A percentile compares a stretch with the other conserved stretches of the same genome.
Conservation (phyloP, 2,329 filamentous ascomycete genomes). For the Thelonectria olida region DNA sequence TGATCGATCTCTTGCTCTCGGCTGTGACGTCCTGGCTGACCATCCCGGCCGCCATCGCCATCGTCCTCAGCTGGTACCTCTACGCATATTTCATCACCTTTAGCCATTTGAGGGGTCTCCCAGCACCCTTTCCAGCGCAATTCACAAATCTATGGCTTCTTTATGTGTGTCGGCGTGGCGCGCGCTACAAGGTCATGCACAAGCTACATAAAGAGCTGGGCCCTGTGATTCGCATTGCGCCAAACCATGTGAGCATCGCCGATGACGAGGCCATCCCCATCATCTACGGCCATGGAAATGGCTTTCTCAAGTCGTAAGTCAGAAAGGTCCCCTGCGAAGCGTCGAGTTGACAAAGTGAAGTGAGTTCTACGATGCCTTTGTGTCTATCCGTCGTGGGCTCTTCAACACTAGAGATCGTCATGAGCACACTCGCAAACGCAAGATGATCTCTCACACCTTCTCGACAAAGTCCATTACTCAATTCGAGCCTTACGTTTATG, state of each 20-base stretch:
- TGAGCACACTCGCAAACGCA: conserved; percentile 19
- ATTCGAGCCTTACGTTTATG: conserved; percentile 21
- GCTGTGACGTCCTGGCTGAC: conserved; percentile 49
- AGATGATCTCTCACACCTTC: conserved; percentile 21
- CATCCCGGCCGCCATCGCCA: conserved; percentile 54
- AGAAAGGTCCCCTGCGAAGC: background rate
- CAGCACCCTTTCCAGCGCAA: conserved; percentile 15
- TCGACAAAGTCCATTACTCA: conserved; percentile 13
- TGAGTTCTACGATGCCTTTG: conserved; percentile 21
- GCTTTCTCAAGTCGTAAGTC: conserved; percentile 24
- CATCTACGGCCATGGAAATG: conserved; percentile 25
- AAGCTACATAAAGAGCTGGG: conserved; percentile 16
- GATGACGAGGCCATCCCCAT: conserved; percentile 16
- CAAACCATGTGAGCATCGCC: conserved; percentile 26
- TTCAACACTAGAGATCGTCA: conserved; percentile 21
- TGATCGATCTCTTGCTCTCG: conserved; percentile 47
- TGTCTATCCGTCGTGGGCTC: conserved; percentile 19
- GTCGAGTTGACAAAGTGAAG: background rate
- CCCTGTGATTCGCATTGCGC: conserved; percentile 18
- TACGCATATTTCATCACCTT: conserved; percentile 50
- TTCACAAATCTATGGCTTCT: conserved; percentile 26
- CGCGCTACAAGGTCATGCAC: conserved; percentile 21
- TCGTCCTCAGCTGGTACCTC: conserved; percentile 63
- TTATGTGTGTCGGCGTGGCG: conserved; percentile 2
- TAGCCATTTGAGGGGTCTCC: conserved; percentile 15